phyloP scores from a whole-genome alignment of 352 stramenopile species.

The Globisporangium takayamanum region DNA sequence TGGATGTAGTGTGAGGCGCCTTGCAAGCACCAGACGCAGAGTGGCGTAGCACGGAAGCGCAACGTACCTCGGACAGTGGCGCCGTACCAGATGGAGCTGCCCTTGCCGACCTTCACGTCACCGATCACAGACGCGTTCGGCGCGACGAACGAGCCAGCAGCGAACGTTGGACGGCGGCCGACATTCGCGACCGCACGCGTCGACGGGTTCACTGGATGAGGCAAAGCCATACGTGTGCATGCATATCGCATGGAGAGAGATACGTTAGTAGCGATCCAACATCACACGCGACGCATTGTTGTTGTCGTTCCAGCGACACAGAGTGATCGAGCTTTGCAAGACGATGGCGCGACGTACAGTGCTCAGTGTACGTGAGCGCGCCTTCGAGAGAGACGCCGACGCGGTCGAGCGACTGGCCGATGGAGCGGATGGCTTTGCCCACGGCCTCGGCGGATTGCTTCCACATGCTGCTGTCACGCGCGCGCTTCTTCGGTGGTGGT shows the following conservation, averaged over 20 bases:
- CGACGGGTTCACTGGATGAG: constrained; percentile 67
- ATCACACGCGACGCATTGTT: not conserved
- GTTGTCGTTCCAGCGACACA: not conserved
- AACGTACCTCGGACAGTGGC: constrained; percentile 77
- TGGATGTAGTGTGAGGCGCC: not conserved
- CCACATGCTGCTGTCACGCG: constrained; percentile 41
- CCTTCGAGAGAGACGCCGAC: constrained; percentile 79
- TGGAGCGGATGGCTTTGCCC: constrained; percentile 78
- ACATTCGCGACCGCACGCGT: constrained; percentile 71
- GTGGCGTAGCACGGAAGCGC: not conserved
- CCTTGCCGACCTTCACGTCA: constrained; percentile 88
- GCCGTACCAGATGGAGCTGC: constrained; percentile 91
- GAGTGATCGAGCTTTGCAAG: too few relatives aligned
- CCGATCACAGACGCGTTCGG: constrained; percentile 91
- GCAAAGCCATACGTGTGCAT: not conserved
- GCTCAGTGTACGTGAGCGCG: constrained; percentile 80
- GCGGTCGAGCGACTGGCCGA: constrained; percentile 83
- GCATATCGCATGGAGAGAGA: not conserved
- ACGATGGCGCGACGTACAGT: constrained; percentile 46
- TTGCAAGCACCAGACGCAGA: not conserved
- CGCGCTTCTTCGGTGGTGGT: constrained; percentile 19
- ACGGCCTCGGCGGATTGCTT: constrained; percentile 59
- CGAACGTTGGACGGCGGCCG: constrained; percentile 53
- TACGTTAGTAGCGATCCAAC: not conserved
- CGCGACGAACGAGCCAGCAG: constrained; percentile 76